These are phyloP conservation scores for Cryphonectria carpinicola DNA, from an alignment of 2,329 filamentous ascomycete species.

Conservation along the genomic window DNA sequence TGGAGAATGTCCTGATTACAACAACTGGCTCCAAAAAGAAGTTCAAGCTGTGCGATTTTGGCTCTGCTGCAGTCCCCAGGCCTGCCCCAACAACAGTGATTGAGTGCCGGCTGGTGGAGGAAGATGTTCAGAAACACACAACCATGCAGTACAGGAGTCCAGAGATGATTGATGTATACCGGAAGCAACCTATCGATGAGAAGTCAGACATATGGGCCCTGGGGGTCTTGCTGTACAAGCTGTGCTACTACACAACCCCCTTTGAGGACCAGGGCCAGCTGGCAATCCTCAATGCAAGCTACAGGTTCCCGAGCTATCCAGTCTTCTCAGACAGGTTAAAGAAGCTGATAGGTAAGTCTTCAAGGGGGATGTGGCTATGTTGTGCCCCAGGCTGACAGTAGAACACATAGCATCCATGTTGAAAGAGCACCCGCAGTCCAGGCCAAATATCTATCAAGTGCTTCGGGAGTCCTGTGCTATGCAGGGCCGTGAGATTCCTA, in stretches of 20 bases:
- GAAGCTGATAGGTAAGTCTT: constrained; percentile 76
- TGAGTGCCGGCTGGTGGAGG: constrained; percentile 91
- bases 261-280: constrained; percentile 98
- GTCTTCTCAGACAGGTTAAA: constrained; percentile 89
- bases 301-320: constrained; percentile 87
- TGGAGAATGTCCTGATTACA: constrained; percentile 95
- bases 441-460: constrained; percentile 95
- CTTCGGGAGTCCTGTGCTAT: constrained; percentile 85
- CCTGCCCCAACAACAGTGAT: constrained; percentile 83
- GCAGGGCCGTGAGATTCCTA: constrained; percentile 83
- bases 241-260: constrained; percentile 98
- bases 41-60: constrained; percentile 99
- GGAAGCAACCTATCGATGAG: constrained; percentile 95
- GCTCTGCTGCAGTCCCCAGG: constrained; percentile 81
- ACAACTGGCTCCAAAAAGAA: constrained; percentile 65
- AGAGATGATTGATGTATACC: constrained; percentile 98
- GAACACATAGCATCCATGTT: constrained; percentile 76
- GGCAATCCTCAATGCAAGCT: constrained; percentile 94
- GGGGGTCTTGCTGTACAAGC: constrained; percentile 92
- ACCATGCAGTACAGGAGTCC: constrained; percentile 97
- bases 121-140: constrained; percentile 95
- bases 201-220: constrained; percentile 99
- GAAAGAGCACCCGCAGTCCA: constrained; percentile 73
- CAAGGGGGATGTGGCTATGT: too few relatives aligned
- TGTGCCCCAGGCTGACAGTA: constrained; percentile 12